phyloP scores from a whole-genome alignment of 129 eudicot genomes.

The Pulicaria dysenterica region DNA sequence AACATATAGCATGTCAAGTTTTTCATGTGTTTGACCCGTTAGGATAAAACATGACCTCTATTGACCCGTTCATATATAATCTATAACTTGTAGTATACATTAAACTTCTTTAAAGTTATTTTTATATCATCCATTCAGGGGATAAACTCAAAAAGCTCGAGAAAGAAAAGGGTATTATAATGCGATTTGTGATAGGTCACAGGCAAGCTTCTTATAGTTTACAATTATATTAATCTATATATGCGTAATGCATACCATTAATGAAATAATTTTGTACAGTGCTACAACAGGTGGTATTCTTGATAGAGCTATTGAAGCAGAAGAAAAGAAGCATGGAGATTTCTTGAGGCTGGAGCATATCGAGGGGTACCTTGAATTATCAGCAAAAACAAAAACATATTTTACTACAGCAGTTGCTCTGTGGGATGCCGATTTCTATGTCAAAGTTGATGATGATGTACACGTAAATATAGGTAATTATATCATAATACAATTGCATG shows the following conservation, averaged over 20 bases:
- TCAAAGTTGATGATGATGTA: slow-evolving; percentile 92
- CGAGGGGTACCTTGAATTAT: slow-evolving; percentile 89
- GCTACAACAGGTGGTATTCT: slow-evolving; percentile 86
- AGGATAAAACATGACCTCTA: neutral
- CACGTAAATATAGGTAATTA: slow-evolving; percentile 81
- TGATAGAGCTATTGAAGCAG: slow-evolving; percentile 87
- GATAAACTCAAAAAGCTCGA: slow-evolving; percentile 80
- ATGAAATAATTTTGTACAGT: slow-evolving; percentile 39
- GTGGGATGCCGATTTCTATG: slow-evolving; percentile 94
- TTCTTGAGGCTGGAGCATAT: slow-evolving; percentile 85
- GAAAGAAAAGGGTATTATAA: slow-evolving; percentile 88
- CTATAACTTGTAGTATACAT: slow-evolving; percentile 1
- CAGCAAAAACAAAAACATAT: slow-evolving; percentile 80
- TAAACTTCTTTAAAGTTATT: neutral
- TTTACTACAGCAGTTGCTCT: slow-evolving; percentile 74
- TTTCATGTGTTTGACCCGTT: neutral
- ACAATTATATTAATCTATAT: neutral
- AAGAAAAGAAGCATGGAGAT: slow-evolving; percentile 84
- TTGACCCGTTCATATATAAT: neutral
- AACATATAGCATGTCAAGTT: neutral
- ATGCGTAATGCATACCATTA: neutral
- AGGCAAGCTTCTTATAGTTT: slow-evolving; percentile 46
- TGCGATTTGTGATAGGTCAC: slow-evolving; percentile 97
- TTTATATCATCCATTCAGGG: slow-evolving; percentile 42
- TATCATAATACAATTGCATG: neutral